Conservation (phyloP, 306 rosid species). For the Ormosia semicastrata region DNA sequence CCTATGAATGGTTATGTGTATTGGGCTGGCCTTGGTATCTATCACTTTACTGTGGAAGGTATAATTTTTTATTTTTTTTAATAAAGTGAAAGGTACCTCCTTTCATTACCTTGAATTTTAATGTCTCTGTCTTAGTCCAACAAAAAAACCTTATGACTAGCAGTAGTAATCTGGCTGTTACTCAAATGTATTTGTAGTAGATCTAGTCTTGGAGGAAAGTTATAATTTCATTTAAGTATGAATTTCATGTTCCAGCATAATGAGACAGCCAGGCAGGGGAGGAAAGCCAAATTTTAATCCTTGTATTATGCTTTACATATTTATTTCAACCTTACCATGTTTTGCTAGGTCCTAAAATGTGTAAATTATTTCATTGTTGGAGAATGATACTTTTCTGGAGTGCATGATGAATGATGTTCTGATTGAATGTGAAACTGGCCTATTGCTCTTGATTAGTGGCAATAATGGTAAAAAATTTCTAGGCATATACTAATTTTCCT, state of each 20-base stretch:
- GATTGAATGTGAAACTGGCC: neutral
- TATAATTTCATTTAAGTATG: neutral
- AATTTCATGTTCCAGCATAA: neutral
- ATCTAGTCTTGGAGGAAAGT: neutral
- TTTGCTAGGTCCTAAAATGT: neutral
- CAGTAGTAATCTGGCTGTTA: neutral
- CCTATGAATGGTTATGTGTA: constrained; percentile 91
- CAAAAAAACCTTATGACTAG: neutral
- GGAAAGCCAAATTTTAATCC: neutral
- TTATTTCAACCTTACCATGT: neutral
- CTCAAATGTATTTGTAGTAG: neutral
- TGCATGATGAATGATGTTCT: neutral
- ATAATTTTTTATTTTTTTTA: no score
- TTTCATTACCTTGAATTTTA: constrained; percentile 10
- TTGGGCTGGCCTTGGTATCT: constrained; percentile 97
- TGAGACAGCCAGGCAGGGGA: neutral
- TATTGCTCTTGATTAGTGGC: neutral
- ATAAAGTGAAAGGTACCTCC: constrained; percentile 42
- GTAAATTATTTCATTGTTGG: neutral
- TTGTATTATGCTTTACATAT: neutral
- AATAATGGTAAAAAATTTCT: neutral
- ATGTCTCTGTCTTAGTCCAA: neutral
- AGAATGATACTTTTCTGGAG: constrained; percentile 5
- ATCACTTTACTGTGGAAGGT: constrained; percentile 85
- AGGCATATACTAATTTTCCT: neutral